phyloP scores from a whole-genome alignment of 2,329 filamentous ascomycete genomes.

The Epichloe scottii region DNA sequence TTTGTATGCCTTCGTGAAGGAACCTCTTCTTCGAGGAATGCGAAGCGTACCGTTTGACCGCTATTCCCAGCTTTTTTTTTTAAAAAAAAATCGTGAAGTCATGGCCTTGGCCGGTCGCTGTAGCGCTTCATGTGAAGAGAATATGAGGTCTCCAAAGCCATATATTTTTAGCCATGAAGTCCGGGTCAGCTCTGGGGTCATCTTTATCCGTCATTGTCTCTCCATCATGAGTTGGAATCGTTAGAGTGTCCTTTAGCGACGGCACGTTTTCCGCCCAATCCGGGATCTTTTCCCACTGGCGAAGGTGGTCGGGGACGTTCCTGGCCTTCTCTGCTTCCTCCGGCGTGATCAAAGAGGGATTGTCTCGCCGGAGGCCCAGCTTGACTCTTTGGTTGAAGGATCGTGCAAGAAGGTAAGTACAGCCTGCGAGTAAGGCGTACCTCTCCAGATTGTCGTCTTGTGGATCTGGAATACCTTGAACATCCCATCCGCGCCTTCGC shows the following conservation, averaged over 20 bases:
- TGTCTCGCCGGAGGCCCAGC: not conserved
- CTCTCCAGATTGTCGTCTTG: not conserved
- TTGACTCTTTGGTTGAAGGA: not conserved
- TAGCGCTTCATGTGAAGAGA: not conserved
- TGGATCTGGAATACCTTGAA: not conserved
- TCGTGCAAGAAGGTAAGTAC: not conserved
- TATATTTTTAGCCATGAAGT: not conserved
- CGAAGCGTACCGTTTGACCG: too few relatives aligned
- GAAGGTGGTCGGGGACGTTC: not conserved
- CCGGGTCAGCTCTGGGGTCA: not conserved
- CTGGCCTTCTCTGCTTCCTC: not conserved
- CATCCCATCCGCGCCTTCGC: not conserved
- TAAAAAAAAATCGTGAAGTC: too few relatives aligned
- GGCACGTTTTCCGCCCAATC: not conserved
- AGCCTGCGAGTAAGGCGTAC: not conserved
- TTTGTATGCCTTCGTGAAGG: too few relatives aligned
- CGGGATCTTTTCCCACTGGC: not conserved
- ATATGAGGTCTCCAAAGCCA: not conserved
- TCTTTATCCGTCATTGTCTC: not conserved
- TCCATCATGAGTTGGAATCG: not conserved
- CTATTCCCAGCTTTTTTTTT: too few relatives aligned
- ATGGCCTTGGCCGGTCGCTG: too few relatives aligned
- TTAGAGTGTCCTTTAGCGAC: not conserved
- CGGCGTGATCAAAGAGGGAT: not conserved
- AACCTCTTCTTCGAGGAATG: too few relatives aligned